phyloP scores from a whole-genome alignment of 768 basidiomycete genomes.

The Russula abietina region DNA sequence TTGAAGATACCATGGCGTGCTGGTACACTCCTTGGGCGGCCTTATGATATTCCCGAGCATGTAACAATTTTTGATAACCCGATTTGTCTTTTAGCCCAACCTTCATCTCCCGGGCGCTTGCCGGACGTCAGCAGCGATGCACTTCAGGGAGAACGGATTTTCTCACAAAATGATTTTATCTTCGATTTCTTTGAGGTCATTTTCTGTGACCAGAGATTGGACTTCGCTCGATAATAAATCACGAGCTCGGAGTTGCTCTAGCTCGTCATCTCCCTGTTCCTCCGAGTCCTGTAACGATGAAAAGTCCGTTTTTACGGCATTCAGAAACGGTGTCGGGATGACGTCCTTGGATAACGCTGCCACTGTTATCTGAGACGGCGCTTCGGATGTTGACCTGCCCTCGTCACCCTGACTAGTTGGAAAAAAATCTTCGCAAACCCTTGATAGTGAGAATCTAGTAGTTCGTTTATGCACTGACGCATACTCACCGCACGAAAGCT shows the following conservation, averaged over 20 bases:
- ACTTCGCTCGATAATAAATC: background rate
- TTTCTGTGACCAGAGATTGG: background rate
- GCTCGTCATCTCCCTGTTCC: background rate
- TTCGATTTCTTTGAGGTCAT: background rate
- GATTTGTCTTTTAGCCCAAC: background rate
- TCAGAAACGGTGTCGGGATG: background rate
- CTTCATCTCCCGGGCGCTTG: background rate
- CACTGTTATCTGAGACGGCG: background rate
- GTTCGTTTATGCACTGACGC: background rate
- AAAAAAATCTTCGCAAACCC: background rate
- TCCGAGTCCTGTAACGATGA: background rate
- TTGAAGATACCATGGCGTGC: background rate
- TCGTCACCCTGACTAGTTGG: background rate
- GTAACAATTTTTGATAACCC: background rate
- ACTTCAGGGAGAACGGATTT: background rate
- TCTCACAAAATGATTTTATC: background rate
- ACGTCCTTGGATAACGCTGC: background rate
- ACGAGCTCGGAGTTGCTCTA: background rate
- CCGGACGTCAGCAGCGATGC: background rate
- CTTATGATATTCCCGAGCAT: slow-evolving; percentile 1
- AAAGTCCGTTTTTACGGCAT: background rate
- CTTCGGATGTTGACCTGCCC: background rate
- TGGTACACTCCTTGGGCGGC: no score
- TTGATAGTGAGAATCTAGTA: background rate
- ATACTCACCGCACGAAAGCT: background rate